Base-by-base conservation (phyloP, 176 grass and related monocot genomes). In the Hordeum marinum region DNA sequence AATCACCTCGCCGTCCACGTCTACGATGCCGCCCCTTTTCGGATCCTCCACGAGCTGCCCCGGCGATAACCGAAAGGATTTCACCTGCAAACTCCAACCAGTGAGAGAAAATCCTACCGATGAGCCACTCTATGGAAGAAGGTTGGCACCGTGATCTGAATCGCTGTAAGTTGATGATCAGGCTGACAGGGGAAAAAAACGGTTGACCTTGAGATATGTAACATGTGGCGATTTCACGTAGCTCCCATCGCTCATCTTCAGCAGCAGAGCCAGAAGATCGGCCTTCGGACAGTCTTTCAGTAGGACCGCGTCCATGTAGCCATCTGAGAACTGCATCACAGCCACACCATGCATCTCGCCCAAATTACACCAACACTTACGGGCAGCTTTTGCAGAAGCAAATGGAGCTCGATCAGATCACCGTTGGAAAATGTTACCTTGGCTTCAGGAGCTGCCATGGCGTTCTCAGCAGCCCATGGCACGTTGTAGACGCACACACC, bases 1-100 rank as follows among this genome's bases (percentile, higher is more conserved):
- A 82, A 98, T 88, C 37, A 90, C 90, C 87, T 98, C 95, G 7
- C 92, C 95, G 25, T 98, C 95, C 26, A 87, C 88, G 62, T 98
- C 95, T 76, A 98, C 24, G 61, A 95, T 98, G 29, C 95, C 92
- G 24, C 89, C 87, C 45, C 54, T 85, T 52, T 45, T 79, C 0
- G 75, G 68, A 64, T 95, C 78, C 52, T 82, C 92, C 2, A 93
- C 85, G 42, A 79, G 85, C 39, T 39, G 71, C 0, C 92, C 92
- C 10, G 92, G 87, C 25, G 87, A 86, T 70, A 98, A 76, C 45
- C 43, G 46, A 43, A 98, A 89, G 3, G 87, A 76, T 85, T 67
- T 88, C 23, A 90, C 89, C 95, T 98, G 87, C 25, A 84, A 85
- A 83, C 27, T 10, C 32, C 31, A 57, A 57, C 15, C 15, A 50